Conservation (phyloP, 176 grass and related monocot genomes). For the Tuctoria greenei region DNA sequence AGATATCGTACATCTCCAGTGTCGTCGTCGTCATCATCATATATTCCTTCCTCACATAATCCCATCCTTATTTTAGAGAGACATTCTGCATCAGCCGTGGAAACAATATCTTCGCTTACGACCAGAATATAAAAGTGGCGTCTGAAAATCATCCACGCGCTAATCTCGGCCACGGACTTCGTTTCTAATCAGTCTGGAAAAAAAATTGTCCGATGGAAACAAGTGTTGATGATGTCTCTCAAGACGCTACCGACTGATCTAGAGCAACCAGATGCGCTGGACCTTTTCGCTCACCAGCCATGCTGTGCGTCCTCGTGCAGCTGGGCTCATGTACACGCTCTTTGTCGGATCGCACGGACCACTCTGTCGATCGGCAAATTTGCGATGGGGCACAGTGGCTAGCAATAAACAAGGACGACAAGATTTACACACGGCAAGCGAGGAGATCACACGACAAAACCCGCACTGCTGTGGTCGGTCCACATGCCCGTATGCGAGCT, state of each 20-base stretch:
- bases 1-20: neutral
- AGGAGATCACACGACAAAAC: conserved; percentile 1
- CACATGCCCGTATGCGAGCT: neutral
- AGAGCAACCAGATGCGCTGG: neutral
- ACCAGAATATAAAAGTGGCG: neutral
- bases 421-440: neutral
- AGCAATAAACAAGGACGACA: neutral
- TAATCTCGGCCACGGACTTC: neutral
- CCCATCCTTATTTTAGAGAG: neutral
- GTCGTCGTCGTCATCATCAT: neutral
- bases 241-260: neutral
- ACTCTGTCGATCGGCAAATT: neutral
- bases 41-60: neutral
- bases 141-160: neutral
- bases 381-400: neutral
- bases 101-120: conserved; percentile 1
- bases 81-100: neutral
- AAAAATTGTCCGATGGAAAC: neutral
- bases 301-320: neutral
- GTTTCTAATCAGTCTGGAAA: neutral
- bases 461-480: neutral
- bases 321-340: neutral
- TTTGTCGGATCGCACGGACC: neutral
- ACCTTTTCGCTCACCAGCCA: neutral
- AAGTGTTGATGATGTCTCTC: neutral